Conservation (phyloP, 371 early-diverging fungal species). For the Rhizopus arrhizus region DNA sequence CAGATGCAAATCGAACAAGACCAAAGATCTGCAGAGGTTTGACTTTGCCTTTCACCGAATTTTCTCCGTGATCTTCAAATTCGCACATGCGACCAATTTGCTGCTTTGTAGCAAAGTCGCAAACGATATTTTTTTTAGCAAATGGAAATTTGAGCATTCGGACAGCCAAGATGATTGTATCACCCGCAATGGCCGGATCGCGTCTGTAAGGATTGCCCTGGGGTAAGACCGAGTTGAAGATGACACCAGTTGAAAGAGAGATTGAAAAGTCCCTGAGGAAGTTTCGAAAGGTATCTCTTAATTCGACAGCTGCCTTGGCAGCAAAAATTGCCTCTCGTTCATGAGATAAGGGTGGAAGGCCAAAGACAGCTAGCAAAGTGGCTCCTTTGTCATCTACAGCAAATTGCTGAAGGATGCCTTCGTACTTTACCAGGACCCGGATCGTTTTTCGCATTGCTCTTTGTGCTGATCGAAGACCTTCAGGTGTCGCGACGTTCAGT, state of each 20-base stretch:
- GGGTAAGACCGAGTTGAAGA: conserved; percentile 56
- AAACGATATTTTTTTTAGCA: conserved; percentile 49
- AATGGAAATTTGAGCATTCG: conserved; percentile 63
- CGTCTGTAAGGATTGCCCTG: conserved; percentile 61
- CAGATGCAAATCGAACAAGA: conserved; percentile 48
- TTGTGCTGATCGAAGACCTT: conserved; percentile 51
- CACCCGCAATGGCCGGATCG: conserved; percentile 66
- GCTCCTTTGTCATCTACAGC: conserved; percentile 69
- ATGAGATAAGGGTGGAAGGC: conserved; percentile 63
- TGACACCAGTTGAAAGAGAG: conserved; percentile 58
- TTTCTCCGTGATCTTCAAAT: conserved; percentile 60
- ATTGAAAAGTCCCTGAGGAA: conserved; percentile 50
- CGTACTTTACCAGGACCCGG: conserved; percentile 47
- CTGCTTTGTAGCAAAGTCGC: conserved; percentile 57
- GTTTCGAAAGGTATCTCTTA: conserved; percentile 40
- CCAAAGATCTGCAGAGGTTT: conserved; percentile 56
- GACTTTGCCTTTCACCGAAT: conserved; percentile 61
- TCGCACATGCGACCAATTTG: conserved; percentile 55
- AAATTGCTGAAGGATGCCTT: conserved; percentile 65
- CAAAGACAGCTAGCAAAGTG: conserved; percentile 60
- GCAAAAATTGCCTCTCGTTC: conserved; percentile 68
- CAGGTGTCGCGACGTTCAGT: conserved; percentile 46
- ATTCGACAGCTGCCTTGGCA: conserved; percentile 56
- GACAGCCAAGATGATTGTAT: conserved; percentile 62
- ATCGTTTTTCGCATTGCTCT: conserved; percentile 44